Base-by-base conservation (phyloP, 2,329 filamentous ascomycete species). In the Claviceps capensis region DNA sequence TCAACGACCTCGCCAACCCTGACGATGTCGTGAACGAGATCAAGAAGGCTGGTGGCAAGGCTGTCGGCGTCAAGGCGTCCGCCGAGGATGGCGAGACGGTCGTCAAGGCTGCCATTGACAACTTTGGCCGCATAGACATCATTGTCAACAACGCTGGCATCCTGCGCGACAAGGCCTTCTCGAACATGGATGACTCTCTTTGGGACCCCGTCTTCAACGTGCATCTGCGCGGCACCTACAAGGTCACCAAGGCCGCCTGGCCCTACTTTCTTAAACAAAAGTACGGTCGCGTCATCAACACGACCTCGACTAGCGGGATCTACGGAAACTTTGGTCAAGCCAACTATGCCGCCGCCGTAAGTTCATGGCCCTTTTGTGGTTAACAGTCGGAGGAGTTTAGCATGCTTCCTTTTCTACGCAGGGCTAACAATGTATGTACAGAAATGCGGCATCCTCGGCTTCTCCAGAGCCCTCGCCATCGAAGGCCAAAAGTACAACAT, bases 281-380 rank as follows among this genome's bases (percentile, higher is more conserved):
- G 77, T 98, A 96, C 64, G 93, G 93, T 59, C 88, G 93, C 63
- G 82, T 98, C 55, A 77, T 98, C 64, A 98, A 98, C 78, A 98
- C 93, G 47, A 93, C 93, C 42, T 95, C 88, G 38, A 97, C 93
- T 48, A 94, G 86, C 61, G 93, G 93, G 70, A 95, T 98, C 69
- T 98, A 98, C 67, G 93, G 93, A 61, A 98, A 96, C 79, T 98
- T 98, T 67, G 93, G 93, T 57, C 93, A 98, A 72, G 88, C 91
- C 63, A 98, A 98, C 78, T 98, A 98, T 69, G 80, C 93, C 56
- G 88, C 91, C 54, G 87, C 87, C 53, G 83, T 86, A 78, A 73
- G 82, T 76, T 50, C 30, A 34, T 11, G 30, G 30, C 9, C 9
- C 30, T 34, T 11, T 34, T 34, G 30, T 11, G 30, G 30, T 34